These are phyloP conservation scores for Apiotrichum akiyoshidainum DNA, from an alignment of 1,284 basidiomycete genomes.

Conservation along the genomic window DNA sequence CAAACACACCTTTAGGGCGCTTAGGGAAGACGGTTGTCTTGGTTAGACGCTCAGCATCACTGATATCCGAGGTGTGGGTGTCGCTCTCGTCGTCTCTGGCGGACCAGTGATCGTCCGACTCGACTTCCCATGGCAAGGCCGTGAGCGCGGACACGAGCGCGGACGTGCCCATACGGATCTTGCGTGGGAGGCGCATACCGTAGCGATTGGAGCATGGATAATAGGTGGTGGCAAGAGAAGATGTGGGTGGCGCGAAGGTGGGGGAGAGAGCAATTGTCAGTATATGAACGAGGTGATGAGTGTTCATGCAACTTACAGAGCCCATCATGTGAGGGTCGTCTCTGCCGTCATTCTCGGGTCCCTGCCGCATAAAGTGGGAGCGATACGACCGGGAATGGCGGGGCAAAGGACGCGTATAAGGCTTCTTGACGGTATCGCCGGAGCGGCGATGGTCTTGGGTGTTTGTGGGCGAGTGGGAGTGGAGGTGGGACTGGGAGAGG, in stretches of 20 bases:
- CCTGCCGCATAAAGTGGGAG: too few relatives aligned
- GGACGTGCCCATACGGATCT: constrained; percentile 47
- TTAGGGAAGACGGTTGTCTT: constrained; percentile 17
- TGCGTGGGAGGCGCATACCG: not conserved
- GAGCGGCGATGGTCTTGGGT: too few relatives aligned
- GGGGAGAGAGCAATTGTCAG: too few relatives aligned
- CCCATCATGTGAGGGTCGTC: constrained; percentile 23
- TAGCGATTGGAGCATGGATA: not conserved
- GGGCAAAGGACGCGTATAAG: too few relatives aligned
- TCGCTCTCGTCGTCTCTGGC: constrained; percentile 9
- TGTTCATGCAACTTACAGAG: constrained; percentile 26
- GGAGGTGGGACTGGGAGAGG: too few relatives aligned
- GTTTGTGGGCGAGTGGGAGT: too few relatives aligned
- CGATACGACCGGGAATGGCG: too few relatives aligned
- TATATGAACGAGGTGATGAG: too few relatives aligned
- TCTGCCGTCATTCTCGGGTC: too few relatives aligned
- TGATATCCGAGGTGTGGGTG: not conserved
- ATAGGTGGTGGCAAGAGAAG: not conserved
- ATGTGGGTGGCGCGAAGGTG: not conserved
- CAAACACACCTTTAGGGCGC: constrained; percentile 21
- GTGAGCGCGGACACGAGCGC: constrained; percentile 47
- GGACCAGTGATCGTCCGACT: constrained; percentile 12
- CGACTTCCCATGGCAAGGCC: constrained; percentile 42
- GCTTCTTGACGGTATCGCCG: too few relatives aligned
- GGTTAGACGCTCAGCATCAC: constrained; percentile 16